Conservation (phyloP, 1,139 yeast species). For the Debaryomyces subglobosus region DNA sequence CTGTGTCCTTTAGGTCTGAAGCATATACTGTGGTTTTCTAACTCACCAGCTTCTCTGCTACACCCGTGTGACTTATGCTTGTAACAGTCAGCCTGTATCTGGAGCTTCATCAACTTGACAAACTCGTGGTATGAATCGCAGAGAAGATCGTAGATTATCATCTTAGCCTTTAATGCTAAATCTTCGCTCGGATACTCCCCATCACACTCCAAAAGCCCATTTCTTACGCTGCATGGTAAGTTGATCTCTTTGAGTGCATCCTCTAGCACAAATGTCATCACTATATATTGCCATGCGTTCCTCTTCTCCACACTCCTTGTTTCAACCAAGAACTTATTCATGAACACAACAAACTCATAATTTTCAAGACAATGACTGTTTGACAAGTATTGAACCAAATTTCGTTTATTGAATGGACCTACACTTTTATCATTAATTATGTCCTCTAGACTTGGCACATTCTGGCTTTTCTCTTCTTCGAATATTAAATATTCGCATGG, state of each 20-base stretch:
- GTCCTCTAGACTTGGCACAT: conserved; percentile 27
- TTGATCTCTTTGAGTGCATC: conserved; percentile 40
- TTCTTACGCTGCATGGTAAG: conserved; percentile 28
- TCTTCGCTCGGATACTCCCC: conserved; percentile 19
- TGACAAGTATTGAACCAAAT: conserved; percentile 31
- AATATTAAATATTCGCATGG: conserved; percentile 1
- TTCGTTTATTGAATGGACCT: conserved; percentile 24
- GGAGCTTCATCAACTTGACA: conserved; percentile 22
- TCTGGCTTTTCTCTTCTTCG: neutral
- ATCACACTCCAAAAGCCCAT: conserved; percentile 15
- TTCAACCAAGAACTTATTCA: conserved; percentile 26
- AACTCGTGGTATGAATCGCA: conserved; percentile 40
- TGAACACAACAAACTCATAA: conserved; percentile 36
- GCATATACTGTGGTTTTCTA: conserved; percentile 3
- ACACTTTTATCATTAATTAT: conserved; percentile 19
- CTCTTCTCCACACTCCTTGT: conserved; percentile 18
- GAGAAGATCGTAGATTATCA: conserved; percentile 35
- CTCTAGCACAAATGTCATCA: conserved; percentile 27
- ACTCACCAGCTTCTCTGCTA: conserved; percentile 8
- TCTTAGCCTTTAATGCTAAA: conserved; percentile 21
- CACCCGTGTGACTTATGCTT: neutral
- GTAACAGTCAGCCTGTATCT: neutral
- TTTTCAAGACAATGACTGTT: conserved; percentile 41
- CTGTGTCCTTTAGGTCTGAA: conserved; percentile 7
- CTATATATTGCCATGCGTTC: conserved; percentile 30